Evolutionary conservation across 1,284 basidiomycete genomes (phyloP).

Genomic region (Cutaneotrichosporon cutaneum): DNA sequence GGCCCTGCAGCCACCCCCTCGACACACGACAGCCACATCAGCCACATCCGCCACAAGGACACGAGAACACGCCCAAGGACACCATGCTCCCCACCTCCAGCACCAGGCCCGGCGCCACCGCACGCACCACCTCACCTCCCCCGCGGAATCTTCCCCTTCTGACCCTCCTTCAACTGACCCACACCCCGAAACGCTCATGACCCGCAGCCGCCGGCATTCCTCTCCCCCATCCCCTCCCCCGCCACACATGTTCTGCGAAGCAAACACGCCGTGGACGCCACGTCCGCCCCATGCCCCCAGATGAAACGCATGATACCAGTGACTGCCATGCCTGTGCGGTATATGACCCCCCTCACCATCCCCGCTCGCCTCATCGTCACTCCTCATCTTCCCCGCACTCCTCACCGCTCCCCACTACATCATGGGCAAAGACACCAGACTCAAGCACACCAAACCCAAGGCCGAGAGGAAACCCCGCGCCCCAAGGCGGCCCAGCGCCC

Average conservation of each 20-base stretch:
- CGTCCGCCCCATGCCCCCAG: neutral
- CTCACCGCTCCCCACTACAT: neutral
- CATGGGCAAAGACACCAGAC: neutral
- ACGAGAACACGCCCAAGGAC: too few species aligned
- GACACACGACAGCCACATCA: neutral
- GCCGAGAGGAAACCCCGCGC: neutral
- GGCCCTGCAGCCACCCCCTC: neutral
- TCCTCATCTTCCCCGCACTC: neutral
- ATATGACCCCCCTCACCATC: neutral
- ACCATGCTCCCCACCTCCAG: neutral
- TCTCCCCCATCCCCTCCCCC: neutral
- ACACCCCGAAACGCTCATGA: neutral
- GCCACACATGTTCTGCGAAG: neutral
- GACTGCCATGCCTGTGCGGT: neutral
- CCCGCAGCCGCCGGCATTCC: neutral
- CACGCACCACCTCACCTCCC: constrained; percentile 2
- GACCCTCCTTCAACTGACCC: neutral
- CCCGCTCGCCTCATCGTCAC: neutral
- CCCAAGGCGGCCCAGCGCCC: neutral
- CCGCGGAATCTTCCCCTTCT: neutral
- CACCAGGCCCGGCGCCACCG: neutral
- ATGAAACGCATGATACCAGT: neutral
- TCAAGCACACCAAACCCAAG: neutral
- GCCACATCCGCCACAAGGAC: neutral
- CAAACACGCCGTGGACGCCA: neutral